Evolutionary conservation across 1,284 basidiomycete genomes (phyloP).

Genomic region (Cryptococcus sp.): DNA sequence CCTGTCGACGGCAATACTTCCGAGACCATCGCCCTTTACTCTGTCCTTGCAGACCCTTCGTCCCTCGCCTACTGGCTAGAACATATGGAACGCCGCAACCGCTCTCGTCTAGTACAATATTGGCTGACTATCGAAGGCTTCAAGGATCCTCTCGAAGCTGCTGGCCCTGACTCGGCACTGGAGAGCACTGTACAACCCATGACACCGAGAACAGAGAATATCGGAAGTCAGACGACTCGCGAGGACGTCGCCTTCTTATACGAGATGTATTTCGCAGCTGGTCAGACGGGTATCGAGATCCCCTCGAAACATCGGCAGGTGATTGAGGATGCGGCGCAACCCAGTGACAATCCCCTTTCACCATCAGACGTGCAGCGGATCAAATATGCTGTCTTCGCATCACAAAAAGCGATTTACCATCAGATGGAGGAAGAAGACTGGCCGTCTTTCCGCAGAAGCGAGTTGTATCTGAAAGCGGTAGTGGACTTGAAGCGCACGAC

Average conservation of each 20-base stretch:
- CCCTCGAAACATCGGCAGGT: slow-evolving; percentile 18
- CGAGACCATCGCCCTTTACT: slow-evolving; percentile 43
- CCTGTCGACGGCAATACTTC: slow-evolving; percentile 4
- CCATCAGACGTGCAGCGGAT: slow-evolving; percentile 24
- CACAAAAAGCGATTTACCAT: slow-evolving; percentile 80
- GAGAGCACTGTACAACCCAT: slow-evolving; percentile 11
- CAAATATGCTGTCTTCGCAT: slow-evolving; percentile 65
- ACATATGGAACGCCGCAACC: slow-evolving; percentile 87
- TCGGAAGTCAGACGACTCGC: slow-evolving; percentile 21
- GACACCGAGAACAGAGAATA: slow-evolving; percentile 3
- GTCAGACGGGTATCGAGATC: slow-evolving; percentile 23
- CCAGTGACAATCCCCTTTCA: background rate
- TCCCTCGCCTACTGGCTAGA: slow-evolving; percentile 96
- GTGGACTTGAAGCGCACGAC: slow-evolving; percentile 63
- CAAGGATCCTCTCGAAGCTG: slow-evolving; percentile 88
- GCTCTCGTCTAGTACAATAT: slow-evolving; percentile 87
- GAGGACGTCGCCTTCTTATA: slow-evolving; percentile 88
- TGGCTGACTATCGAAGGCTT: slow-evolving; percentile 97
- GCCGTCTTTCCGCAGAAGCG: slow-evolving; percentile 78
- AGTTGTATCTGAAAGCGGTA: slow-evolving; percentile 85
- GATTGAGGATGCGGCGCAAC: slow-evolving; percentile 26
- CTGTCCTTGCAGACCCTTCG: slow-evolving; percentile 80
- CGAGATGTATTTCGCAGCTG: slow-evolving; percentile 72
- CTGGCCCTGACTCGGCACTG: slow-evolving; percentile 57
- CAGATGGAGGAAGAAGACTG: slow-evolving; percentile 93